Evolutionary conservation across 192 early-diverging fungal species (phyloP).

Genomic region (Backusella westeae): DNA sequence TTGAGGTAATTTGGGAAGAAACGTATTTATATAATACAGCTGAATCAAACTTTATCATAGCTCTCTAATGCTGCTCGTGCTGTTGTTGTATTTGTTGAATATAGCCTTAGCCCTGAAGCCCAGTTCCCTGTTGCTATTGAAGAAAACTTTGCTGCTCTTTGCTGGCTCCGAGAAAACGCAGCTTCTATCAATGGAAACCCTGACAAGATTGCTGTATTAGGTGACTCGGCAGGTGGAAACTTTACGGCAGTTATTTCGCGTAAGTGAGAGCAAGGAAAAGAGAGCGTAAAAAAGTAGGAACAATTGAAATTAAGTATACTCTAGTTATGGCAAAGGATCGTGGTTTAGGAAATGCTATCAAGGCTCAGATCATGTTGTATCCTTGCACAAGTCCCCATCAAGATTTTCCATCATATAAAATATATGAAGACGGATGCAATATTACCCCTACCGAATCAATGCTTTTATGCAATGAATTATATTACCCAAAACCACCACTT

Average conservation of each 20-base stretch:
- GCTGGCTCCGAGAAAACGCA: constrained; percentile 4
- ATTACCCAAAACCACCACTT: neutral
- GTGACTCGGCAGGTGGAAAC: constrained; percentile 27
- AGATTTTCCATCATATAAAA: neutral
- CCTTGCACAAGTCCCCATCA: neutral
- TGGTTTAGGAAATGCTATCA: neutral
- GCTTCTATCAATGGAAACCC: neutral
- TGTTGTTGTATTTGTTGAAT: constrained; percentile 17
- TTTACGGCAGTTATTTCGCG: neutral
- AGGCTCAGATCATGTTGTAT: constrained; percentile 14
- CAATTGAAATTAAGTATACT: neutral
- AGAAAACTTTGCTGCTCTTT: constrained; percentile 14
- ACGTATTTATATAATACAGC: neutral
- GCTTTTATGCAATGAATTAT: neutral
- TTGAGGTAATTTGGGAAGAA: neutral
- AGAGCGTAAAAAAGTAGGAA: neutral
- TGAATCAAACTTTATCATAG: neutral
- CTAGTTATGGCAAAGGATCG: constrained; percentile 7
- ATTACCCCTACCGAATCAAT: too few species aligned
- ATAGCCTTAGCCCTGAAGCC: constrained; percentile 9
- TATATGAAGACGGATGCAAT: neutral
- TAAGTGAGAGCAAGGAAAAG: neutral
- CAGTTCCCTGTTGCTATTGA: constrained; percentile 13
- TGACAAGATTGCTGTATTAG: constrained; percentile 7
- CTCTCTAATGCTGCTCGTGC: neutral